phyloP scores from a whole-genome alignment of 257 asterid genomes.

The Scutellaria barbata region DNA sequence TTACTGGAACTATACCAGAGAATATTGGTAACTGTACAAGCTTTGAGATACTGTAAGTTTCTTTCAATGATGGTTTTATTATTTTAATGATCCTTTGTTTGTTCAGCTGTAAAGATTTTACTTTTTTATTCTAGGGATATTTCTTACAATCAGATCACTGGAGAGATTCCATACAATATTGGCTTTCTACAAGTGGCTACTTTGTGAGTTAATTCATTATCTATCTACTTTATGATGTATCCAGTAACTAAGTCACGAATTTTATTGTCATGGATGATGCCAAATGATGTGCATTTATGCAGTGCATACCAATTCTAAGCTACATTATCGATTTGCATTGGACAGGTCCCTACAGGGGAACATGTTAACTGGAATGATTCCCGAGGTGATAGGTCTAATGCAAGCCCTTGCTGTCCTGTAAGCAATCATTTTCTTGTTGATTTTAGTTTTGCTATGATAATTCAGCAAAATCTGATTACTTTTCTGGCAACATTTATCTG shows the following conservation, averaged over 20 bases:
- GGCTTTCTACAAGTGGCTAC: conserved; percentile 99
- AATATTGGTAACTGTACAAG: conserved; percentile 95
- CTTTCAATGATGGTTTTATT: background rate
- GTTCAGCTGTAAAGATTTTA: background rate
- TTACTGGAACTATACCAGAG: conserved; percentile 86
- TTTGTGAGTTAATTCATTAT: conserved; percentile 57
- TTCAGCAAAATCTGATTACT: background rate
- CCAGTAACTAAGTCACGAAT: background rate
- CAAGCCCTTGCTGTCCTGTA: conserved; percentile 99
- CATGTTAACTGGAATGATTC: conserved; percentile 85
- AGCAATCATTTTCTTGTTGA: conserved; percentile 38
- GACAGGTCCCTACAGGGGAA: conserved; percentile 92
- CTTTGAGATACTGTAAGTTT: conserved; percentile 89
- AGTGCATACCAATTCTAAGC: no score
- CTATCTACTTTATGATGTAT: background rate
- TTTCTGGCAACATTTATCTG: background rate
- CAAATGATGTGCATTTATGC: background rate
- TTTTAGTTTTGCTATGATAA: background rate
- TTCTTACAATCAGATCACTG: conserved; percentile 87
- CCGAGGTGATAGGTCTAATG: conserved; percentile 97
- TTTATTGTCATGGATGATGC: background rate
- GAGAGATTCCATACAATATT: conserved; percentile 93
- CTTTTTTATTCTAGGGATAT: conserved; percentile 64
- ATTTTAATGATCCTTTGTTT: background rate
- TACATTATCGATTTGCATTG: conserved; percentile 8